These are phyloP conservation scores for Tulasnella sp. DNA, from an alignment of 768 basidiomycete genomes.

Conservation along the genomic window DNA sequence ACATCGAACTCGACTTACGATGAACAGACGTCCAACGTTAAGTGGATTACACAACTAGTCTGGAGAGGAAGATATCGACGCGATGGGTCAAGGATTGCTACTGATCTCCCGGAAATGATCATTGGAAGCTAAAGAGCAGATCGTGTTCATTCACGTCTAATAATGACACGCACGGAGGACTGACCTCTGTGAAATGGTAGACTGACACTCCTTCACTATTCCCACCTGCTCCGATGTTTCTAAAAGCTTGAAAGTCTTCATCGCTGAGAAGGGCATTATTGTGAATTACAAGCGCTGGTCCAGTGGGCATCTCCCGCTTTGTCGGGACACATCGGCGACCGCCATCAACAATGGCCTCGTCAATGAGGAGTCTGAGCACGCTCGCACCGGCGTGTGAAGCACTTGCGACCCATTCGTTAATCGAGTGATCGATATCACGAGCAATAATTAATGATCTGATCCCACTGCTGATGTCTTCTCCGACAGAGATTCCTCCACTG, in stretches of 20 bases:
- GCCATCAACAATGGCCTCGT: neutral
- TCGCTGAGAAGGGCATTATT: neutral
- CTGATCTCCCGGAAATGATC: constrained; percentile 5
- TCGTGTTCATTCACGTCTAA: neutral
- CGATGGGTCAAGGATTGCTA: constrained; percentile 19
- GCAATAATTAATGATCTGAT: neutral
- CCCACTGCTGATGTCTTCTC: neutral
- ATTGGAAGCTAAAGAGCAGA: neutral
- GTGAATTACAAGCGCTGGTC: constrained; percentile 19
- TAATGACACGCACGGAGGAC: neutral
- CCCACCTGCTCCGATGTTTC: neutral
- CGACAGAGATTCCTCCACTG: neutral
- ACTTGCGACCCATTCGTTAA: constrained; percentile 22
- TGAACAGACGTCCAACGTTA: neutral
- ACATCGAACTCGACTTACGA: neutral
- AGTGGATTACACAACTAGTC: neutral
- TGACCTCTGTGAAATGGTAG: constrained; percentile 24
- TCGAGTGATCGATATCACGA: neutral
- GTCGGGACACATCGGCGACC: neutral
- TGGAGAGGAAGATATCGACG: constrained; percentile 4
- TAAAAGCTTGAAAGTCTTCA: neutral
- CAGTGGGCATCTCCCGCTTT: neutral
- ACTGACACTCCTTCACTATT: neutral
- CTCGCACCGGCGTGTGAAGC: neutral
- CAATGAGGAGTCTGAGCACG: neutral